A percentile compares a stretch with the other conserved stretches of the same genome.
Evolutionary conservation across 2,329 filamentous ascomycete genomes (phyloP).

Genomic region (Neonectria faginata): DNA sequence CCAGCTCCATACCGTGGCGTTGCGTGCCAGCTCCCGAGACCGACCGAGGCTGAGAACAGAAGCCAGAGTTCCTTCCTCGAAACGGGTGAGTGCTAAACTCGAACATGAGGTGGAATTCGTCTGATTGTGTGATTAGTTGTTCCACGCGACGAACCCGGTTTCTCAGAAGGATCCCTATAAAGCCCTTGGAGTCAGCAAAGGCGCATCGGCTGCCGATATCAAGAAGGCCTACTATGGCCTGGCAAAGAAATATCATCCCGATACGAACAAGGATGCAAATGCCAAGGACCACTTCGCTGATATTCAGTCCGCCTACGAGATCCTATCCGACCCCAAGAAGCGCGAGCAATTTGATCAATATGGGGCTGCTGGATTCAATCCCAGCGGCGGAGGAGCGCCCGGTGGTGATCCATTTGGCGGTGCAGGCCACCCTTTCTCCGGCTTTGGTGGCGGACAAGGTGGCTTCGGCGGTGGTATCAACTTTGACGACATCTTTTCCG

Average conservation of each 20-base stretch:
- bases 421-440: constrained; percentile 73
- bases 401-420: constrained; percentile 72
- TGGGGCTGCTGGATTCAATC: constrained; percentile 88
- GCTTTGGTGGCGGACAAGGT: constrained; percentile 64
- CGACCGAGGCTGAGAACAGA: constrained; percentile 36
- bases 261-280: constrained; percentile 94
- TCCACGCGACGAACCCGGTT: constrained; percentile 69
- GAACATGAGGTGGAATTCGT: constrained; percentile 11
- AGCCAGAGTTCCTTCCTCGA: constrained; percentile 33
- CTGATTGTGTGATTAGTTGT: constrained; percentile 56
- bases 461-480: constrained; percentile 88
- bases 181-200: constrained; percentile 84
- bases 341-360: constrained; percentile 92
- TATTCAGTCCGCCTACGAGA: constrained; percentile 92
- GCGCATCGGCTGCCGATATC: constrained; percentile 85
- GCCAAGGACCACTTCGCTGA: constrained; percentile 96
- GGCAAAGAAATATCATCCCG: constrained; percentile 97
- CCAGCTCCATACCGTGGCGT: constrained; percentile 50
- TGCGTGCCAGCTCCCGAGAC: constrained; percentile 35
- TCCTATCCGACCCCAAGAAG: constrained; percentile 93
- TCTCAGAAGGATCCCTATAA: constrained; percentile 85
- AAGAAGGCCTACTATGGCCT: constrained; percentile 99
- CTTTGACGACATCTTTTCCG: constrained; percentile 94
- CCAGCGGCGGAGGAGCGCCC: constrained; percentile 68
- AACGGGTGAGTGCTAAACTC: constrained; percentile 45